Base-by-base conservation (phyloP, 2,329 filamentous ascomycete genomes). In the Amauroascus verrucosus region DNA sequence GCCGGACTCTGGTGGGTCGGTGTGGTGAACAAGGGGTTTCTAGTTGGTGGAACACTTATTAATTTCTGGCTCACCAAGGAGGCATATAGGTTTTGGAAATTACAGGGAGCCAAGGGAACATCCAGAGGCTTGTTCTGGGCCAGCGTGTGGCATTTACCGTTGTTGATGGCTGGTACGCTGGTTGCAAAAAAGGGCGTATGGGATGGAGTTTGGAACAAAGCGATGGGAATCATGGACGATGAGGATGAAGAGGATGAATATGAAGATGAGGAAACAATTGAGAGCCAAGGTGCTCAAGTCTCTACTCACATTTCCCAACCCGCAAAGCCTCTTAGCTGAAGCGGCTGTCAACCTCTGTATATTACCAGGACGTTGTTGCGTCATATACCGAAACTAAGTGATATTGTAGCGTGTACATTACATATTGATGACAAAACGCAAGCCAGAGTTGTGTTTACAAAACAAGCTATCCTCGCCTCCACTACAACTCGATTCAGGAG, bases 91-190 rank as follows among this genome's bases (percentile, higher is more conserved):
- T 96, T 97, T 72, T 95, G 86, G 84, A 80, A 78, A 58, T 74
- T 80, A 26, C 81, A 88, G 62, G 91, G 91, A 11, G 79, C 84
- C 57, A 83, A 84, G 61, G 90, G 90, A 1, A 88, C 80, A 16
- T 90, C 93, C 1, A 79, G 88, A 53, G 84, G 85, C 0, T 70
- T 98, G 50, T 98, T 98, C 69, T 98, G 93, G 93, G 90, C 93
- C 1, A 95, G 88, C 67, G 88, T 98, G 8, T 97, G 91, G 93
- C 90, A 96, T 72, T 69, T 98, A 46, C 93, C 93, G 0, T 85
- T 85, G 24, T 78, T 97, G 40, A 82, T 98, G 76, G 88, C 96
- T 45, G 74, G 96, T 56, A 91, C 89, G 2, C 84, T 97, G 69
- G 80, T 86, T 53, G 88, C 95, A 70, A 98, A 98, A 78, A 95